Evolutionary conservation across 768 basidiomycete species (phyloP).

Genomic region (Psilocybe subaeruginosa): DNA sequence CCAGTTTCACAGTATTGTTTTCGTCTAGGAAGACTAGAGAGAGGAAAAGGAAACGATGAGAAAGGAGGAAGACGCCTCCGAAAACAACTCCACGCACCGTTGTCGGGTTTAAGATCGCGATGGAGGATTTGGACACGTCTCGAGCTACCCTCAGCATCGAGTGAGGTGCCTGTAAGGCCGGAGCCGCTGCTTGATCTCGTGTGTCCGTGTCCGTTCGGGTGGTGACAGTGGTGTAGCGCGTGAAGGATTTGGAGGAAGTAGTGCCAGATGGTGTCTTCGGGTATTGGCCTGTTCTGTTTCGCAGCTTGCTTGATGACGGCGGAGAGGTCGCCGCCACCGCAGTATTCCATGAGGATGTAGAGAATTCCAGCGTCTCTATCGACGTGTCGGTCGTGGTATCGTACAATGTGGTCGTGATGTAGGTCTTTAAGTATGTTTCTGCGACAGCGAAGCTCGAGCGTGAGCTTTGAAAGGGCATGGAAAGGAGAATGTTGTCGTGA

Average conservation of each 20-base stretch:
- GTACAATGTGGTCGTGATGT: conserved; percentile 94
- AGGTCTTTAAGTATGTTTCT: conserved; percentile 98
- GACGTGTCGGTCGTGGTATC: conserved; percentile 90
- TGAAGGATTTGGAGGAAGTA: conserved; percentile 93
- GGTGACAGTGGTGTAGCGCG: conserved; percentile 92
- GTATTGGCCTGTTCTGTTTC: conserved; percentile 70
- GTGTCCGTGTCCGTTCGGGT: conserved; percentile 64
- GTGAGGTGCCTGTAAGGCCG: conserved; percentile 26
- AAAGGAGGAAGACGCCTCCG: not conserved
- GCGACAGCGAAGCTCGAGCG: not conserved
- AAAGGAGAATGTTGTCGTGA: conserved; percentile 13
- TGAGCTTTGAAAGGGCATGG: conserved; percentile 5
- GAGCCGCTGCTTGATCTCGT: conserved; percentile 48
- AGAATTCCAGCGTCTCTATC: conserved; percentile 89
- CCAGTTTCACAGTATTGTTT: conserved; percentile 86
- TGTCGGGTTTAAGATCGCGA: conserved; percentile 96
- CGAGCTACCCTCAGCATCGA: conserved; percentile 49
- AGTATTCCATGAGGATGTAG: conserved; percentile 99
- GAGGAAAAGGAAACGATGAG: not conserved
- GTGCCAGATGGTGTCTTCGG: conserved; percentile 94
- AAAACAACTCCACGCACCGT: conserved; percentile 62
- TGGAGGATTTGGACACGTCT: conserved; percentile 82
- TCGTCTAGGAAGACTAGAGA: conserved; percentile 85
- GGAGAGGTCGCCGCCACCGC: conserved; percentile 94
- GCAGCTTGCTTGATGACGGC: conserved; percentile 80